Evolutionary conservation across 805 yeast genomes (phyloP), one percentile per base, ranked within the genome.

Genomic region (Sugiyamaella qingdaonensis): DNA sequence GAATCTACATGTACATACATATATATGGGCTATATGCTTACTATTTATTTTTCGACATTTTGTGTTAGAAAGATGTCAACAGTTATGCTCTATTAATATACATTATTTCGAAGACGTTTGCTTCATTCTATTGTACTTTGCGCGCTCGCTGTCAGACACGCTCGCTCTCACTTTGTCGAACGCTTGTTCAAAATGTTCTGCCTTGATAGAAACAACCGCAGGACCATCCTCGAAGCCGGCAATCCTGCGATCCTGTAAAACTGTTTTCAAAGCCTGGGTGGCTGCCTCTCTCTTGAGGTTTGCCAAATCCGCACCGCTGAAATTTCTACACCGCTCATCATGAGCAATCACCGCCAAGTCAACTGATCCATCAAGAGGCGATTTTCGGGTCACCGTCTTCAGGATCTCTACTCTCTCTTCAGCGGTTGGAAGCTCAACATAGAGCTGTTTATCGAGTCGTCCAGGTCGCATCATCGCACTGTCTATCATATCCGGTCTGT

Each of bases 391-490:
- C 31, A 90, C 79, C 0, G 98, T 90, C 56, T 77, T 78, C 65
- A 92, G 74, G 54, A 92, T 94, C 58, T 91, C 97, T 2, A 78
- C 71, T 57, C 97, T 77, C 67, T 94, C 99, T 2, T 73, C 76
- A 0, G 82, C 79, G 5, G 81, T 79, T 2, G 99, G 99, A 49
- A 92, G 76, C 66, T 92, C 97, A 27, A 92, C 92, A 68, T 85
- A 92, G 44, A 92, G 73, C 2, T 96, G 88, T 70, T 92, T 94
- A 66, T 94, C 98, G 62, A 92, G 76, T 69, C 99, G 81, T 4
- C 98, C 99, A 0, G 98, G 98, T 66, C 99, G 80, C 44, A 94
- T 72, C 98, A 92, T 94, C 0, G 99, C 99, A 2, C 96, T 90
- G 69, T 92, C 99, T 59, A 92, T 94, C 88, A 92, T 92, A 67